Evolutionary conservation across 768 basidiomycete genomes (phyloP).

Genomic region (Rhizopogon salebrosus): DNA sequence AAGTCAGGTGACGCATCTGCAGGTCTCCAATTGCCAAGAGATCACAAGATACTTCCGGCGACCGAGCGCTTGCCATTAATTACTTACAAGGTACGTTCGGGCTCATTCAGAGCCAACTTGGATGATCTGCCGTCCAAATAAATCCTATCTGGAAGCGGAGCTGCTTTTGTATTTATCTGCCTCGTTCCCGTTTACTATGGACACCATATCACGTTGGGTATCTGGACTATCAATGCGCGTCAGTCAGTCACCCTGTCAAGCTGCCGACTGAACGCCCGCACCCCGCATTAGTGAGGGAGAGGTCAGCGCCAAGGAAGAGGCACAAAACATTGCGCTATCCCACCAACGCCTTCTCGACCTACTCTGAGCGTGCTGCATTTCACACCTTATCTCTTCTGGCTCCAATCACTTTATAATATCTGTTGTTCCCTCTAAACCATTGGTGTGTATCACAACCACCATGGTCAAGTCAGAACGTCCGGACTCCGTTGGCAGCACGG

Average conservation of each 20-base stretch:
- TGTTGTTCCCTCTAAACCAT: not conserved
- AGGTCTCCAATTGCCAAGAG: not conserved
- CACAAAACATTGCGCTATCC: constrained; percentile 12
- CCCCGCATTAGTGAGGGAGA: not conserved
- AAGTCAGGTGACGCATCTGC: not conserved
- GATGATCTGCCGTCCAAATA: not conserved
- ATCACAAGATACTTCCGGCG: no score
- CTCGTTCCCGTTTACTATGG: not conserved
- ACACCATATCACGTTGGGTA: not conserved
- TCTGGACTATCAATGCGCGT: not conserved
- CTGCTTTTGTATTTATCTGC: not conserved
- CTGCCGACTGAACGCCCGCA: no score
- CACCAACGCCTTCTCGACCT: constrained; percentile 43
- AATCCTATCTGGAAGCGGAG: not conserved
- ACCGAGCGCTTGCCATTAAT: no score
- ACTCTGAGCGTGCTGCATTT: constrained; percentile 42
- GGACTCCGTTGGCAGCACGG: constrained; percentile 5
- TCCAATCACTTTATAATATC: not conserved
- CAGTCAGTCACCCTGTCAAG: not conserved
- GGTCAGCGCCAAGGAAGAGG: constrained; percentile 1
- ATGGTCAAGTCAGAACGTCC: not conserved
- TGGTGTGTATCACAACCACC: not conserved
- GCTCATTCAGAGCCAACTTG: not conserved
- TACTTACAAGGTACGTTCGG: not conserved
- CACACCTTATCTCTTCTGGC: not conserved